phyloP scores from a whole-genome alignment of 768 basidiomycete genomes.

The Kwoniella sp. region DNA sequence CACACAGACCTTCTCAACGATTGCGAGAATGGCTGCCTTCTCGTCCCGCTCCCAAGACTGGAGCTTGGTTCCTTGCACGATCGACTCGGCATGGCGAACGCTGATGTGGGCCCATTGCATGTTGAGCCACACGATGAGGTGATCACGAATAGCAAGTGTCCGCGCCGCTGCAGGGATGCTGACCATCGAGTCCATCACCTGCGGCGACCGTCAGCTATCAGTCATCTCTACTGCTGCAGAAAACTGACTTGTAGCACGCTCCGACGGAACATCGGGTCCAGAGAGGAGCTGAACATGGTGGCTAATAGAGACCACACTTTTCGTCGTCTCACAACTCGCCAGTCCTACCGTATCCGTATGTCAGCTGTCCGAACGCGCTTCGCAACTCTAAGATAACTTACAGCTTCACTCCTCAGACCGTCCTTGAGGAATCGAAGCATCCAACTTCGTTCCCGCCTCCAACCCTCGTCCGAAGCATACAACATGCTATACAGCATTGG shows the following conservation, averaged over 20 bases:
- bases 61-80: neutral
- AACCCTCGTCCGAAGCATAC: slow-evolving; percentile 71
- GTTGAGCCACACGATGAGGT: slow-evolving; percentile 75
- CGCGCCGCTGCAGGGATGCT: slow-evolving; percentile 64
- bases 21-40: neutral
- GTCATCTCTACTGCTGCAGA: too few species aligned
- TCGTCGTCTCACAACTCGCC: slow-evolving; percentile 71
- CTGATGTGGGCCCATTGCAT: slow-evolving; percentile 55
- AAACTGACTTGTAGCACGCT: slow-evolving; percentile 64
- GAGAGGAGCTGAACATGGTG: slow-evolving; percentile 69
- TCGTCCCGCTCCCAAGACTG: slow-evolving; percentile 17
- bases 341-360: slow-evolving; percentile 58
- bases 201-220: neutral
- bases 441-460: slow-evolving; percentile 86
- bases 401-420: slow-evolving; percentile 61
- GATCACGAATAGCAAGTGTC: slow-evolving; percentile 67
- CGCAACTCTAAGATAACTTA: slow-evolving; percentile 23
- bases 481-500: slow-evolving; percentile 87
- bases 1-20: slow-evolving; percentile 4
- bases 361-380: too few species aligned
- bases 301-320: slow-evolving; percentile 86
- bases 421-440: slow-evolving; percentile 77
- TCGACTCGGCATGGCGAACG: neutral
- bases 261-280: slow-evolving; percentile 57
- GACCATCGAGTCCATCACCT: slow-evolving; percentile 70